Percentiles rank a stretch among this genome's conserved stretches.
phyloP scores from a whole-genome alignment of 2,329 filamentous ascomycete species.

The Alternaria gansuensis region DNA sequence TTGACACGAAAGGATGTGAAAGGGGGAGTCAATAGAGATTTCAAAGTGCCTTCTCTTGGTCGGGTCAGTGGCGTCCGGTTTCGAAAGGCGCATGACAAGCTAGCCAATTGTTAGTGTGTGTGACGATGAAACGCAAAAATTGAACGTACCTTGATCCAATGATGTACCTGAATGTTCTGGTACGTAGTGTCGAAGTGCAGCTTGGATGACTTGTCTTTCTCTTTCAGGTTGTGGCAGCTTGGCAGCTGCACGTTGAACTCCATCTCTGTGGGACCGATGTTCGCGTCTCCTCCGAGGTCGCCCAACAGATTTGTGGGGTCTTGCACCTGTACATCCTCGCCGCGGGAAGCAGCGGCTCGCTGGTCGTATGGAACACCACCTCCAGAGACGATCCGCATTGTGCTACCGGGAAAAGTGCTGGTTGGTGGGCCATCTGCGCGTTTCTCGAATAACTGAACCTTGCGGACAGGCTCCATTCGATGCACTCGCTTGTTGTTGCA shows the following conservation, averaged over 20 bases:
- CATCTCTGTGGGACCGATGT: slow-evolving; percentile 89
- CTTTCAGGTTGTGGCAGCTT: slow-evolving; percentile 83
- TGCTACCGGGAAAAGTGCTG: slow-evolving; percentile 76
- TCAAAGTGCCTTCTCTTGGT: slow-evolving; percentile 87
- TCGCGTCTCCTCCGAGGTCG: slow-evolving; percentile 75
- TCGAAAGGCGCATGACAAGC: slow-evolving; percentile 93
- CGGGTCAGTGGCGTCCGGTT: slow-evolving; percentile 79
- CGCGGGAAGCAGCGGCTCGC: slow-evolving; percentile 64
- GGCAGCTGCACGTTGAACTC: slow-evolving; percentile 93
- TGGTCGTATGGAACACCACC: slow-evolving; percentile 77
- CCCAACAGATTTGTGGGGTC: slow-evolving; percentile 78
- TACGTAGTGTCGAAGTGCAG: slow-evolving; percentile 93
- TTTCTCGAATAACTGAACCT: slow-evolving; percentile 89
- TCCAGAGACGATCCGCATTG: slow-evolving; percentile 78
- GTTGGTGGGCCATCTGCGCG: slow-evolving; percentile 79
- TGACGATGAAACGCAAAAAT: neutral
- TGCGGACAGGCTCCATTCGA: slow-evolving; percentile 81
- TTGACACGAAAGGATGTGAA: slow-evolving; percentile 90
- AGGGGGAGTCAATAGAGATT: slow-evolving; percentile 94
- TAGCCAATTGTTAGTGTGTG: slow-evolving; percentile 49
- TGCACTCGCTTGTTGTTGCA: slow-evolving; percentile 86
- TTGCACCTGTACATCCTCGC: slow-evolving; percentile 63
- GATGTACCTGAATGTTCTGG: slow-evolving; percentile 91
- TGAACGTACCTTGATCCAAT: slow-evolving; percentile 87
- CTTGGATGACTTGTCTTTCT: slow-evolving; percentile 70